Base-by-base conservation (phyloP, 1,284 basidiomycete species). In the Fistulina hepatica region DNA sequence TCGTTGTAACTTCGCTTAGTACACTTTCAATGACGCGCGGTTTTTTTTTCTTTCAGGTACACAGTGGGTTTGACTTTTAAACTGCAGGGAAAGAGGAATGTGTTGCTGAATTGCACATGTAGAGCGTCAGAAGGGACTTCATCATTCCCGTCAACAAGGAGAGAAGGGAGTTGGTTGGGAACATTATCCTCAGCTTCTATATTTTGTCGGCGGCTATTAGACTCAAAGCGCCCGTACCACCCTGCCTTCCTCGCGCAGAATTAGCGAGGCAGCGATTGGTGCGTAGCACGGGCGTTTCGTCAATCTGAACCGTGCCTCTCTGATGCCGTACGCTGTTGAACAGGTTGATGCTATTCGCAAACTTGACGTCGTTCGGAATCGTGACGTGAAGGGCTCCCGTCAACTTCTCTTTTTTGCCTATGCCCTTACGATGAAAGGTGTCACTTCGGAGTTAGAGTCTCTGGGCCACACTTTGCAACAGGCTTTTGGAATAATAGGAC, bases 351-450 rank as follows among this genome's bases (percentile, higher is more conserved):
- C 83, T 1, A 88, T 95, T 44, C 65, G 85, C n/a, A 69, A 69
- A 31, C 67, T 97, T 12, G 84, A 93, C 24, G 76, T 92, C 5
- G 88, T 95, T 11, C 81, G 79, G 49, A 81, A 68, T 54, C 78
- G 68, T 5, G 75, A 84, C 30, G 71, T 76, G 20, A 77, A 76
- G 49, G 76, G 70, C 6, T 90, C 88, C 5, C 70, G 81, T 24
- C 88, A 93, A 50, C 64, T 97, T 6, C 67, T 97, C 15, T 97
- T 88, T 62, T 94, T 95, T 52, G 90, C 90, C 1, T 97, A 97
- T 52, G 89, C 88, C 0, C 64, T 94, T 37, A 86, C 86, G 38
- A 94, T 95, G 90, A 76, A 82, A 55, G 88, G 90, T 6, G 84
- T 95, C 21, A 92, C 90, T 13, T 71, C 76, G 41, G 89, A 94